Percentiles rank a stretch among this genome's conserved stretches.
Evolutionary conservation across 768 basidiomycete species (phyloP).

Genomic region (Arthromyces matolae): DNA sequence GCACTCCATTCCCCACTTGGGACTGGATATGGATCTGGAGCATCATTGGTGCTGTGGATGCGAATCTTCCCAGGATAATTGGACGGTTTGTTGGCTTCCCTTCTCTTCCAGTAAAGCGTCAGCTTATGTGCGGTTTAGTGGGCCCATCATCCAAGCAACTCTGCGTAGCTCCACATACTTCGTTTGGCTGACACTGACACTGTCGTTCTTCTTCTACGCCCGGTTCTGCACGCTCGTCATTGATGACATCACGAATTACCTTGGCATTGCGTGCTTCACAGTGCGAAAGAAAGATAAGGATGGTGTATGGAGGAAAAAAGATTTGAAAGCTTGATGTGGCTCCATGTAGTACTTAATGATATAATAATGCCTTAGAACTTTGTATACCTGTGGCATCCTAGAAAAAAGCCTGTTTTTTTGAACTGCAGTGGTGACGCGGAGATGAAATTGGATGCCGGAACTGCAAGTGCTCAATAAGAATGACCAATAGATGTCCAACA

Average conservation of each 20-base stretch:
- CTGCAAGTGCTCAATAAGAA: no score
- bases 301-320: conserved; percentile 51
- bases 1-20: conserved; percentile 78
- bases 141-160: conserved; percentile 74
- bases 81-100: conserved; percentile 48
- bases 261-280: conserved; percentile 94
- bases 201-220: conserved; percentile 69
- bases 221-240: conserved; percentile 84
- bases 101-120: not conserved
- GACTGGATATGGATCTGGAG: conserved; percentile 87
- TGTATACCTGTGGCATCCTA: no score
- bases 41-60: conserved; percentile 73
- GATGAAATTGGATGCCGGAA: not conserved
- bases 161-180: conserved; percentile 61
- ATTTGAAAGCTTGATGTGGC: conserved; percentile 12
- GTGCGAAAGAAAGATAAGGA: conserved; percentile 78
- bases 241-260: conserved; percentile 80
- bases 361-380: not conserved
- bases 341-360: not conserved
- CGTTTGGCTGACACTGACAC: conserved; percentile 36
- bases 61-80: conserved; percentile 67
- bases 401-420: no score
- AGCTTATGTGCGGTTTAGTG: conserved; percentile 26
- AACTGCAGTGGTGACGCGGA: no score
- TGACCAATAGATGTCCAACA: no score